Base-by-base conservation (phyloP, 306 rosid species). In the Mimosa bimucronata region DNA sequence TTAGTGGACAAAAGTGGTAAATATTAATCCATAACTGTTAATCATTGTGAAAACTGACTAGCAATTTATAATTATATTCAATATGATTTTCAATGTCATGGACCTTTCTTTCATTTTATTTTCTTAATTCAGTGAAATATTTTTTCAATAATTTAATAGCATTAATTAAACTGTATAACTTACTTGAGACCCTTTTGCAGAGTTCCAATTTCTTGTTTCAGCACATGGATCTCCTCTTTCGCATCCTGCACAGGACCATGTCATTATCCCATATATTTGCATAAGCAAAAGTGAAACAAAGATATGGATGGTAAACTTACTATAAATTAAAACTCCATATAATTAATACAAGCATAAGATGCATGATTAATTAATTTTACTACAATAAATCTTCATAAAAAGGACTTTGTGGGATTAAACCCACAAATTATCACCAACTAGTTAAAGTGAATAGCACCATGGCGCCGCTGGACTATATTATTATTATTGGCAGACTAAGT, bases 121-220 rank as follows among this genome's bases (percentile, higher is more conserved):
- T 1, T 45, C 52, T 13, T 45, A 45, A 45, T 13, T 2, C 10
- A 2, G 3, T 2, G 52, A 45, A 41, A 0, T 45, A 13, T 45
- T 15, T 45, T 45, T 45, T 45, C 52, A 45, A 13, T 4, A 55
- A 55, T 55, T 9, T 55, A 55, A 55, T 55, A 21, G 19, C 12
- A 55, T 9, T 21, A 21, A 9, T 9, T 23, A 55, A 21, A 21
- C 29, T 21, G 3, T 55, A 55, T n/a, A 55, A 55, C 23, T 55
- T 25, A 92, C 98, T 94, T 82, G 85, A 94, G 85, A n/a, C 98
- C 97, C 83, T 91, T 91, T 67, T 92, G 93, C 80, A 91, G 53
- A 40, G 83, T 84, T 58, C 84, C 97, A 25, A 94, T 88, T 84
- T 94, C 94, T 65, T 91, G 89, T 69, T 92, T 90, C 11, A 94